Evolutionary conservation across 2,329 filamentous ascomycete species (phyloP).

Genomic region (Exophiala alcalophila): DNA sequence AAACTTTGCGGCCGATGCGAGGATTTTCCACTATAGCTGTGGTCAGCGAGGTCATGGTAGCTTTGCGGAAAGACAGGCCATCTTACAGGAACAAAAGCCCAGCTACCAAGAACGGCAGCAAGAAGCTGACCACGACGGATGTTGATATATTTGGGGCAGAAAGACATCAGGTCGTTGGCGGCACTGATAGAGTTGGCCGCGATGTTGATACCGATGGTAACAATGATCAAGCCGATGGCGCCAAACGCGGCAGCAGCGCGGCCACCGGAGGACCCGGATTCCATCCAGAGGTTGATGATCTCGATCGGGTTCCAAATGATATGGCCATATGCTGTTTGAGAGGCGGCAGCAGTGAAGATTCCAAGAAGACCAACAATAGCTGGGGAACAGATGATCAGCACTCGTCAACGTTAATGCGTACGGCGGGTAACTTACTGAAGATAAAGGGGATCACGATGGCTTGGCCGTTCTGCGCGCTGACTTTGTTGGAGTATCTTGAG

Average conservation of each 20-base stretch:
- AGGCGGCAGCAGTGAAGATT: constrained; percentile 26
- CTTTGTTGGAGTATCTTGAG: constrained; percentile 28
- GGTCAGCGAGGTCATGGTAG: constrained; percentile 9
- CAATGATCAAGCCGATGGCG: constrained; percentile 47
- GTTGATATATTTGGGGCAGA: constrained; percentile 55
- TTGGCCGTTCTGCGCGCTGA: constrained; percentile 28
- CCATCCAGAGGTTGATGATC: constrained; percentile 21
- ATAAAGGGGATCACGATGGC: constrained; percentile 26
- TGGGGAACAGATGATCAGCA: constrained; percentile 15
- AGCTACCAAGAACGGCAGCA: constrained; percentile 52
- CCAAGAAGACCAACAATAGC: constrained; percentile 25
- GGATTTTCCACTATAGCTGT: constrained; percentile 56
- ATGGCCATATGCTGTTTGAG: constrained; percentile 20
- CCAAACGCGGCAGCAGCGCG: constrained; percentile 50
- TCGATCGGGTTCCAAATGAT: constrained; percentile 27
- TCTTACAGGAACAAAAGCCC: constrained; percentile 54
- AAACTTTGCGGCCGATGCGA: constrained; percentile 57
- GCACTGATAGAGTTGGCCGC: constrained; percentile 53
- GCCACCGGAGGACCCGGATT: constrained; percentile 20
- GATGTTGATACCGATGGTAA: constrained; percentile 52
- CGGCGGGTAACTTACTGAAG: constrained; percentile 18
- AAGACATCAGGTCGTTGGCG: constrained; percentile 56
- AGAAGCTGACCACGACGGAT: constrained; percentile 57
- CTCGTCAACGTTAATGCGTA: not conserved
- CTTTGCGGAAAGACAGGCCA: not conserved